Evolutionary conservation across 1,139 yeast genomes (phyloP), one percentile per base, ranked within the genome.

Genomic region (Kodamaea ohmeri): DNA sequence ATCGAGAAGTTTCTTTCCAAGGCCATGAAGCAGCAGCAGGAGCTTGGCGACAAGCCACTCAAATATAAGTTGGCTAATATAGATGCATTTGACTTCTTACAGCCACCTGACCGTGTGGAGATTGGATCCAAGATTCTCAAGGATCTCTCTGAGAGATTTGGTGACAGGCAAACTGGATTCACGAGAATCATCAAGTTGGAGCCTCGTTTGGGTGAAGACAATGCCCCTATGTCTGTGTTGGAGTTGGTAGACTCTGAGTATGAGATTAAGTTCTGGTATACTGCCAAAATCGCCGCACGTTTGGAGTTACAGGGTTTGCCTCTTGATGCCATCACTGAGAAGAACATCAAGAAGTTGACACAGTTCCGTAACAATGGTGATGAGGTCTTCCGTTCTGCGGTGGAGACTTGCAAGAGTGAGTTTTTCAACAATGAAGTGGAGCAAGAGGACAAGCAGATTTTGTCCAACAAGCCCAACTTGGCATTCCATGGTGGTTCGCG

Each of bases 201-300:
- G 60, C 89, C 94, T 22, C 73, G 98, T 51, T 63, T 83, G 38
- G 75, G 75, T 7, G 94, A 92, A 49, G 98, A 94, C 58, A 84
- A 83, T 47, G 96, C 97, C 0, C 92, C 94, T 16, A 92, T 86
- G 73, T 82, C 95, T 2, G 82, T 92, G 12, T 59, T 94, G 40
- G 98, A 94, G 61, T 69, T 94, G 38, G 95, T 92, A 2, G 96
- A 86, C 50, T 65, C 74, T 0, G 76, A 76, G 21, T 75, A 79
- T 49, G 96, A 88, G 55, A 74, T 86, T 68, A 79, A 83, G 51
- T 76, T 80, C 49, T 85, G 95, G 79, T 68, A 79, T 54, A 73
- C 80, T 15, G 96, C 96, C 18, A 78, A 87, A 57, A 71, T 79
- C 2, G 94, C 85, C 6, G 96, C 96, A 19, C 74, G 95, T 48